Evolutionary conservation across 768 basidiomycete genomes (phyloP).

Genomic region (Serendipita vermifera): DNA sequence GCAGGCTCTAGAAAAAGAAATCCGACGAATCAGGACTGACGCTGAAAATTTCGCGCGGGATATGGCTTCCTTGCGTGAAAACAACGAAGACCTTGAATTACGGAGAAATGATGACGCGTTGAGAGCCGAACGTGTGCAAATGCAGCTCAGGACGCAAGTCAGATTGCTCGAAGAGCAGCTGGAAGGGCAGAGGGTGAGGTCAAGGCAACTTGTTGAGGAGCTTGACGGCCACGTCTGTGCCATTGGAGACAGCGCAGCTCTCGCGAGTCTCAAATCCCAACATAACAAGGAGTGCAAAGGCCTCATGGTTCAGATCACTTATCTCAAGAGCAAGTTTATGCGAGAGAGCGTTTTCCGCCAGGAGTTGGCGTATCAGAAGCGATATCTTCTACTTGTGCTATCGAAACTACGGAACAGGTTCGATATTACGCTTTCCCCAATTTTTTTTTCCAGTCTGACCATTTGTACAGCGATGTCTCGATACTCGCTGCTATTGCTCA

Average conservation of each 20-base stretch:
- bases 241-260: background rate
- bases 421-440: background rate
- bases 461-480: background rate
- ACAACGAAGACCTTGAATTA: conserved; percentile 28
- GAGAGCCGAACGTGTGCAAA: conserved; percentile 40
- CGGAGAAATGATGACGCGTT: conserved; percentile 28
- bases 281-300: conserved; percentile 86
- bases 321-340: conserved; percentile 83
- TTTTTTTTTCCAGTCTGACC: too few species aligned
- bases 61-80: conserved; percentile 56
- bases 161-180: conserved; percentile 54
- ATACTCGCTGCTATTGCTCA: background rate
- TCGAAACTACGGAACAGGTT: background rate
- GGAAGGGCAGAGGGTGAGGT: conserved; percentile 22
- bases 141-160: conserved; percentile 54
- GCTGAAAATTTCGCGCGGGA: conserved; percentile 71
- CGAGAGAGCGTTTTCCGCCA: conserved; percentile 70
- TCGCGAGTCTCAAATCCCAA: conserved; percentile 36
- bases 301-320: conserved; percentile 77
- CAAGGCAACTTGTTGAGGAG: background rate
- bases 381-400: conserved; percentile 68
- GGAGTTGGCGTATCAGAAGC: conserved; percentile 75
- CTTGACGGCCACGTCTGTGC: background rate
- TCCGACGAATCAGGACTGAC: conserved; percentile 59
- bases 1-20: conserved; percentile 55